Evolutionary conservation across 1,139 yeast species (phyloP).

Genomic region (Blastobotrys elegans): DNA sequence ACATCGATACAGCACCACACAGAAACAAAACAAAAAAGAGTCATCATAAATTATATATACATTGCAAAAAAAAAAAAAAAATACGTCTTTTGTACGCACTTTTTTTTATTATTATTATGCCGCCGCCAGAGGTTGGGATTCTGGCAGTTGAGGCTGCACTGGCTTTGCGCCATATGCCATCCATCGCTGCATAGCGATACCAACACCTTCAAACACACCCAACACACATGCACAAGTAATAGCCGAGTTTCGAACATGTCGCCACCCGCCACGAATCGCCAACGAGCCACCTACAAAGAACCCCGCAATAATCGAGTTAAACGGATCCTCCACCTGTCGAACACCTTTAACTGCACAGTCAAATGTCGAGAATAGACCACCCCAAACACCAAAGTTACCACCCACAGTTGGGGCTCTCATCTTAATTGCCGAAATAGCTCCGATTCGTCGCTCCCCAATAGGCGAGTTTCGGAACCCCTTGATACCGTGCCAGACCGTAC

Average conservation of each 20-base stretch:
- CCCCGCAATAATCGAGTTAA: slow-evolving; percentile 98
- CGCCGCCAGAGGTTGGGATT: slow-evolving; percentile 28
- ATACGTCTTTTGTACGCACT: neutral
- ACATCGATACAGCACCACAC: too few relatives aligned
- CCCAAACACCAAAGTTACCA: slow-evolving; percentile 99
- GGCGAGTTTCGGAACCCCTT: slow-evolving; percentile 99
- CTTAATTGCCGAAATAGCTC: slow-evolving; percentile 85
- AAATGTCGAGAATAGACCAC: slow-evolving; percentile 92
- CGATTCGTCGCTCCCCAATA: slow-evolving; percentile 83
- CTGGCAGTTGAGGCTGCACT: slow-evolving; percentile 38
- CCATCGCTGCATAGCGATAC: slow-evolving; percentile 89
- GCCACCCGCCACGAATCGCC: slow-evolving; percentile 99
- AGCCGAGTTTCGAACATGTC: slow-evolving; percentile 93
- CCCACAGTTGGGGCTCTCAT: slow-evolving; percentile 98
- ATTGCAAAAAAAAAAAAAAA: neutral
- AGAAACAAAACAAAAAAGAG: neutral
- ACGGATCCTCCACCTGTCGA: slow-evolving; percentile 96
- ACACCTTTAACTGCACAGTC: slow-evolving; percentile 95
- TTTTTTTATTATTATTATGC: slow-evolving; percentile 12
- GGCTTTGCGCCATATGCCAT: slow-evolving; percentile 84
- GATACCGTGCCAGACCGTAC: slow-evolving; percentile 97
- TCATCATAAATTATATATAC: slow-evolving; percentile 3
- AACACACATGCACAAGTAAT: slow-evolving; percentile 95
- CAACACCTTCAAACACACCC: slow-evolving; percentile 98
- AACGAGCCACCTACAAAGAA: slow-evolving; percentile 97